A percentile compares a stretch with the other conserved stretches of the same genome.
These are phyloP conservation scores for Sporothrix sp. DNA, from an alignment of 2,329 filamentous ascomycete genomes.

Conservation along the genomic window DNA sequence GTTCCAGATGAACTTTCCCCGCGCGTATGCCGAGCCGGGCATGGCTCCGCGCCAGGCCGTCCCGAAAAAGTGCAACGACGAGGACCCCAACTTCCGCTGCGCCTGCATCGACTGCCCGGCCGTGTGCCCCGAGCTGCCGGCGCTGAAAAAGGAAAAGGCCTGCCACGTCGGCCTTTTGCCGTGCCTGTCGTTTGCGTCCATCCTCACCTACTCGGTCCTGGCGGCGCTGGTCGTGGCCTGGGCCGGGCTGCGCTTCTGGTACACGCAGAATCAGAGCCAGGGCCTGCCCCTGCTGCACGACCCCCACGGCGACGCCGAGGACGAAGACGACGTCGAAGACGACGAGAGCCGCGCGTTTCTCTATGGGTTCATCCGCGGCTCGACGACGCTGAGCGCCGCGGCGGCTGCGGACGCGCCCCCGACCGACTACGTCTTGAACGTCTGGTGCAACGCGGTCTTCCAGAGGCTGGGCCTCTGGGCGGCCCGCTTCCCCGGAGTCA, in stretches of 20 bases:
- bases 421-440: slow-evolving; percentile 74
- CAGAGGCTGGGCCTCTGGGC: slow-evolving; percentile 69
- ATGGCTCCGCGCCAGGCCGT: slow-evolving; percentile 64
- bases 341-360: slow-evolving; percentile 40
- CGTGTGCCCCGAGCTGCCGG: slow-evolving; percentile 73
- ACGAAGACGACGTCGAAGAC: slow-evolving; percentile 84
- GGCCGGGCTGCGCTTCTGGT: slow-evolving; percentile 57
- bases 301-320: slow-evolving; percentile 50
- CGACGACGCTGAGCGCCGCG: neutral
- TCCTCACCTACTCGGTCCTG: slow-evolving; percentile 71
- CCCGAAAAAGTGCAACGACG: slow-evolving; percentile 81
- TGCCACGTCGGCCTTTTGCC: slow-evolving; percentile 84
- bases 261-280: slow-evolving; percentile 42
- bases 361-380: slow-evolving; percentile 9
- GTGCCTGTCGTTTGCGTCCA: slow-evolving; percentile 85
- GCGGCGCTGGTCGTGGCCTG: slow-evolving; percentile 63
- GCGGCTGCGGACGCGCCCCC: slow-evolving; percentile 38
- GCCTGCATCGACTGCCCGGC: slow-evolving; percentile 87
- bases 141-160: slow-evolving; percentile 56
- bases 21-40: slow-evolving; percentile 48
- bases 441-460: slow-evolving; percentile 70
- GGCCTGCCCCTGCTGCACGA: slow-evolving; percentile 81
- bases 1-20: slow-evolving; percentile 94
- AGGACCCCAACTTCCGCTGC: slow-evolving; percentile 76
- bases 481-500: slow-evolving; percentile 74